Evolutionary conservation across 352 stramenopile species (phyloP).

Genomic region (Globisporangium paddicum): DNA sequence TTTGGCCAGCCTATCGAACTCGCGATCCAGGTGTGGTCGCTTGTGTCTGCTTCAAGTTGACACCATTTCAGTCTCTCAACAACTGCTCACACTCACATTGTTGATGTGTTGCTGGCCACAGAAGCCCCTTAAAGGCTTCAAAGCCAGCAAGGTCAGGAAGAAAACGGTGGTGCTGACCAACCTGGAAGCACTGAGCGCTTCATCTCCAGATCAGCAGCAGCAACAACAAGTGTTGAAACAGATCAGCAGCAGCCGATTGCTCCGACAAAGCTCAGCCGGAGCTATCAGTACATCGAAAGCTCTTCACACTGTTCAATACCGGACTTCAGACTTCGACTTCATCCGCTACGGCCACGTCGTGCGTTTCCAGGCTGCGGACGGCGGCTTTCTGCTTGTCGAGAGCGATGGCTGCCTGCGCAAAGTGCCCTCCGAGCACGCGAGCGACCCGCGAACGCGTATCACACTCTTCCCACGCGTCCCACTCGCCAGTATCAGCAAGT

Average conservation of each 20-base stretch:
- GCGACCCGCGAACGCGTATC: constrained; percentile 31
- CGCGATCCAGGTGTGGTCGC: constrained; percentile 26
- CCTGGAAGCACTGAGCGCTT: neutral
- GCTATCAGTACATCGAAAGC: neutral
- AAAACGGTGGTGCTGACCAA: constrained; percentile 2
- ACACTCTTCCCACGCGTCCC: constrained; percentile 34
- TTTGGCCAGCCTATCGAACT: constrained; percentile 47
- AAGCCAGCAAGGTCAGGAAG: neutral
- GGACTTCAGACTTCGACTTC: neutral
- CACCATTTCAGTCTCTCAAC: neutral
- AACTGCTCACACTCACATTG: neutral
- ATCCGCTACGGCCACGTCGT: constrained; percentile 36
- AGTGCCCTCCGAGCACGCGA: constrained; percentile 9
- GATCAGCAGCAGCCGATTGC: too few species aligned
- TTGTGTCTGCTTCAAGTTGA: neutral
- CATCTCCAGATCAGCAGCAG: neutral
- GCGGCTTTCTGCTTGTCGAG: constrained; percentile 35
- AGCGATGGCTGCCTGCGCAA: constrained; percentile 30
- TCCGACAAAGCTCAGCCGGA: too few species aligned
- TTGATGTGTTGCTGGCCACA: neutral
- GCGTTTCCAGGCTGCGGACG: constrained; percentile 31
- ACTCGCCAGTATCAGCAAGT: constrained; percentile 9
- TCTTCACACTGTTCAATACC: neutral
- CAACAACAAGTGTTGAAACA: neutral
- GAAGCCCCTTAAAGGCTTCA: neutral